A percentile compares a stretch with the other conserved stretches of the same genome.
Evolutionary conservation across 768 basidiomycete species (phyloP).

Genomic region (Daedalea quercina): DNA sequence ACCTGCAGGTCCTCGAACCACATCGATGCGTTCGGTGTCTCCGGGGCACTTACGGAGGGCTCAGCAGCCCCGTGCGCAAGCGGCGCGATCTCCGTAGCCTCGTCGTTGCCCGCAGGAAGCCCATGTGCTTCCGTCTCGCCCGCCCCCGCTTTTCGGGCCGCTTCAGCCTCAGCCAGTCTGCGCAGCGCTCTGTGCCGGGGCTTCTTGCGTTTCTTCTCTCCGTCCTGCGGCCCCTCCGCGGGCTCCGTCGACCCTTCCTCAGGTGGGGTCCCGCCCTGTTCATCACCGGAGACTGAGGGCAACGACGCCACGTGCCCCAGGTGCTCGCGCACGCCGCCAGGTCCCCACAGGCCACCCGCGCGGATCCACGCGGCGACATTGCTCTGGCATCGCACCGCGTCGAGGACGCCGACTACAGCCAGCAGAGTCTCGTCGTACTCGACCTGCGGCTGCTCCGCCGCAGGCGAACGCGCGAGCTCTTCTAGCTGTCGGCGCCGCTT

Average conservation of each 20-base stretch:
- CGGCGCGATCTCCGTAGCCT: slow-evolving; percentile 1
- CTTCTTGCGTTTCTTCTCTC: background rate
- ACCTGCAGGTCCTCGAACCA: slow-evolving; percentile 50
- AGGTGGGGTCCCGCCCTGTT: too few relatives aligned
- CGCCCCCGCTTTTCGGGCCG: background rate
- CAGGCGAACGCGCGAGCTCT: slow-evolving; percentile 2
- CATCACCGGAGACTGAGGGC: background rate
- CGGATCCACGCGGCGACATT: slow-evolving; percentile 69
- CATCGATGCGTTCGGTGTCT: slow-evolving; percentile 9
- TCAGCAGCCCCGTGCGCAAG: background rate
- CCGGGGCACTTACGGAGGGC: background rate
- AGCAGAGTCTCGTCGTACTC: slow-evolving; percentile 49
- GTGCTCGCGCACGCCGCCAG: slow-evolving; percentile 1
- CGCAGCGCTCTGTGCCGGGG: background rate
- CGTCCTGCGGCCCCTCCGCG: background rate
- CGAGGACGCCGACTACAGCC: slow-evolving; percentile 62
- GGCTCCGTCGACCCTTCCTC: background rate
- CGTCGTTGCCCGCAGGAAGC: slow-evolving; percentile 9
- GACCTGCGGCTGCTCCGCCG: slow-evolving; percentile 12
- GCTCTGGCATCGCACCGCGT: slow-evolving; percentile 46
- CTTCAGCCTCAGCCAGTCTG: slow-evolving; percentile 3
- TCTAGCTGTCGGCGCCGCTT: slow-evolving; percentile 13
- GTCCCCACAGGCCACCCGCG: slow-evolving; percentile 41
- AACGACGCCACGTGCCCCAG: background rate
- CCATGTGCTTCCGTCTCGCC: background rate